phyloP scores from a whole-genome alignment of 352 stramenopile genomes.

The Globisporangium orthogonon region DNA sequence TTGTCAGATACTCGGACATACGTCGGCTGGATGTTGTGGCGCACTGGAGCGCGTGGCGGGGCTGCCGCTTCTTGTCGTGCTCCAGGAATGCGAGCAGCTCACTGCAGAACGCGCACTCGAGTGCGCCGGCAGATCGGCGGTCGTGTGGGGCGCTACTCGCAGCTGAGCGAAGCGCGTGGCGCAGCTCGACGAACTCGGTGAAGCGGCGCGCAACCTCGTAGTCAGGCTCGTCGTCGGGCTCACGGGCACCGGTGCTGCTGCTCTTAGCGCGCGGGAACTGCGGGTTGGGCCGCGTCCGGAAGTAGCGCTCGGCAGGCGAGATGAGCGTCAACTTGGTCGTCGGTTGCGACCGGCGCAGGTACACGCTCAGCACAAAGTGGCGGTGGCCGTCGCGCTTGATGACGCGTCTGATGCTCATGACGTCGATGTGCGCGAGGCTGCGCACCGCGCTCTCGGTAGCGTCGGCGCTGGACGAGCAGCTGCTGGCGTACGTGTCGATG shows the following conservation, averaged over 20 bases:
- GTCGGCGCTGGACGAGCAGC: not conserved
- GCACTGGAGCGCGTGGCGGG: not conserved
- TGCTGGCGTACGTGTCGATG: not conserved
- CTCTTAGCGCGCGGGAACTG: not conserved
- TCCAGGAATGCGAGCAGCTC: not conserved
- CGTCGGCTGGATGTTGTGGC: not conserved
- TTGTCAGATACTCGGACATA: not conserved
- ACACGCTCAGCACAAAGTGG: slow-evolving; percentile 11
- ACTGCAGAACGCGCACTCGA: not conserved
- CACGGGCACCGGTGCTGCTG: not conserved
- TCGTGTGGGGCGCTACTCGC: not conserved
- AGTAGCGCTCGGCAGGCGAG: slow-evolving; percentile 1
- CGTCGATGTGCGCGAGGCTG: slow-evolving; percentile 3
- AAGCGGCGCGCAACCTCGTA: slow-evolving; percentile 51
- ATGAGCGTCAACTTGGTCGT: slow-evolving; percentile 1
- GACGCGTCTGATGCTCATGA: slow-evolving; percentile 1
- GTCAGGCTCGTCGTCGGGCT: slow-evolving; percentile 23
- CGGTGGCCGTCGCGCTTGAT: slow-evolving; percentile 11
- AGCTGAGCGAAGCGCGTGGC: not conserved
- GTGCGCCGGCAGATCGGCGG: not conserved
- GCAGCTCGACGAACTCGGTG: slow-evolving; percentile 32
- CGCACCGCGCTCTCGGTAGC: not conserved
- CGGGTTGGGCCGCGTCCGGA: not conserved
- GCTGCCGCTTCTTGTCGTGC: slow-evolving; percentile 3
- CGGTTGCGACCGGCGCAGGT: not conserved